Evolutionary conservation across 2,329 filamentous ascomycete genomes (phyloP), one percentile per base, ranked within the genome.

Genomic region (Plectosphaerella cucumerina): DNA sequence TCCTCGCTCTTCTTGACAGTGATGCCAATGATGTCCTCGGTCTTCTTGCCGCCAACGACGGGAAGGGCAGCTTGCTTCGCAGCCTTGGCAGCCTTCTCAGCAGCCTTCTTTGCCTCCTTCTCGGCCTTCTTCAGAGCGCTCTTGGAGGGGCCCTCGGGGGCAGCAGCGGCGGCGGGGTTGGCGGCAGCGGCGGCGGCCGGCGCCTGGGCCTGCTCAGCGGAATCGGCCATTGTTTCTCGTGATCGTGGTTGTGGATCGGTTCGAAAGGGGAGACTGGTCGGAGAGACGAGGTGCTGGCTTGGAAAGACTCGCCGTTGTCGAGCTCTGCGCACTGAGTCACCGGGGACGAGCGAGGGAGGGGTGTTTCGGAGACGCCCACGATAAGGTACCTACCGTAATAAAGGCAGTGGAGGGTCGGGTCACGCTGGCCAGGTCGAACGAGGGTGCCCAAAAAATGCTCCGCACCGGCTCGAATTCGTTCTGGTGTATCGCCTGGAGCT

Each of bases 1-100:
- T 97, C 90, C 45, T 89, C 86, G 46, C 86, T 77, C 73, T 97
- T 97, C 57, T 81, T 80, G 54, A 88, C 84, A 56, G 92, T 94
- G 63, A 97, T 96, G 58, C 92, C 92, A 62, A 94, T 95, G 58
- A 95, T 82, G 57, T 85, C 81, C 64, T 83, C 80, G 10, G 71
- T 61, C 72, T 84, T 84, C 61, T 77, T 77, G 49, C 78, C 78
- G 41, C 74, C 72, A 33, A 79, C 77, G 21, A 83, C 70, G 22
- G 78, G 71, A 48, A 83, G 63, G 1, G 71, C 57, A 20, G 80
- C 80, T 70, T 84, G 84, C 43, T 78, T 78, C 49, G 80, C 80
- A 67, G 85, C 85, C 42, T 81, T 79, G 47, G 81, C 78, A 23
- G 79, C 81, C 65, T 78, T 71, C 65, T 80, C 80, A 54, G 80